Evolutionary conservation across 2,329 filamentous ascomycete species (phyloP).

Genomic region (Sarocladium brachiariae): DNA sequence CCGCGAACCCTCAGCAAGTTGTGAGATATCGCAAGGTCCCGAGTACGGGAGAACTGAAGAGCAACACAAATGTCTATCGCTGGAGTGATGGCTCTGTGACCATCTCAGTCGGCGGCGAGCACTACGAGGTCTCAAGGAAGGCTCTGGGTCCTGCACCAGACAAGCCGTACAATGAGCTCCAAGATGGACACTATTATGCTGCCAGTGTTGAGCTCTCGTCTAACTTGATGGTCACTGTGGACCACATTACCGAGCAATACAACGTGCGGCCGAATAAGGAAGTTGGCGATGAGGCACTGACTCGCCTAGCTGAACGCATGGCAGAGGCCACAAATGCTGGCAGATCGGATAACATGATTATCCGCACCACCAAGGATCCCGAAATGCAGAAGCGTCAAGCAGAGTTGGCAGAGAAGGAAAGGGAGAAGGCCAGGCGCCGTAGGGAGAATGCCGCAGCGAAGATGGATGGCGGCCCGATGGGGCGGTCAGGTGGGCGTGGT

Average conservation of each 20-base stretch:
- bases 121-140: conserved; percentile 70
- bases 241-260: conserved; percentile 69
- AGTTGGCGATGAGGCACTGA: conserved; percentile 64
- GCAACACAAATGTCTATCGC: conserved; percentile 66
- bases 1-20: conserved; percentile 55
- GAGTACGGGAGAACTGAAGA: conserved; percentile 59
- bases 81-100: conserved; percentile 78
- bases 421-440: conserved; percentile 57
- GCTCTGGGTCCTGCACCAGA: conserved; percentile 54
- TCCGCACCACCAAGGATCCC: conserved; percentile 65
- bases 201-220: conserved; percentile 63
- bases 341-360: conserved; percentile 42
- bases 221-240: conserved; percentile 63
- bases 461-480: conserved; percentile 48
- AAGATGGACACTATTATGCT: conserved; percentile 71
- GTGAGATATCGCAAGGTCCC: conserved; percentile 64
- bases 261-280: conserved; percentile 60
- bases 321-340: conserved; percentile 51
- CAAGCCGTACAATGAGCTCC: conserved; percentile 57
- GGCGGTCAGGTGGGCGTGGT: conserved; percentile 38
- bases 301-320: conserved; percentile 60
- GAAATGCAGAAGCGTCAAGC: conserved; percentile 69
- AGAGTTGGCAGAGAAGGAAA: conserved; percentile 68
- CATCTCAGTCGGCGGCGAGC: conserved; percentile 65
- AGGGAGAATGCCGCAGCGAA: conserved; percentile 62